Evolutionary conservation across 495 filamentous ascomycete genomes (phyloP), one percentile per base, ranked within the genome.

Genomic region (Patellaria atrata): DNA sequence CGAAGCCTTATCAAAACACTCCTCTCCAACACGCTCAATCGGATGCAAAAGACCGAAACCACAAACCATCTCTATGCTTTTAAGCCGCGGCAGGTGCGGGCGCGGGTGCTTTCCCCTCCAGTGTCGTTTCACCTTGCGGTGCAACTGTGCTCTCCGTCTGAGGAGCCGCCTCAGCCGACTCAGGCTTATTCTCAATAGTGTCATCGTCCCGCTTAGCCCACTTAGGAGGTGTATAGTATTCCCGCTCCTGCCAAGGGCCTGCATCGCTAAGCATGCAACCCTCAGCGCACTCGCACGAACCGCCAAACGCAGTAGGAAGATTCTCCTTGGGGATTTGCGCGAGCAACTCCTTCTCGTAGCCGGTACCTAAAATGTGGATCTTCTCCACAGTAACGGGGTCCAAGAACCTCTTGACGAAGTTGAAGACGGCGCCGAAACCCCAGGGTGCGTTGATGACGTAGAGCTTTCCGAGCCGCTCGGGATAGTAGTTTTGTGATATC

Each of bases 391-490:
- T 97, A 48, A 96, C 83, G 33, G 89, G 89, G 64, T 97, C 89
- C 31, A 97, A 65, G 68, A 91, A 94, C 15, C 68, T 66, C 67
- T 91, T 92, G 54, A 97, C 68, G 33, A 91, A 65, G 52, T 58
- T 71, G 66, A 89, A 97, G 32, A 79, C 81, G 43, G 61, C 61
- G 45, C 74, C 73, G 68, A 92, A 94, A 17, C 83, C 83, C 83
- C 85, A 94, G 20, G 85, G 87, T 12, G 87, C 82, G 64, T 97
- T 97, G 73, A 96, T 94, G 37, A 97, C 60, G 64, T 93, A 96
- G 41, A 96, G 64, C 50, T 79, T 79, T 31, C 77, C 77, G 15
- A 94, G 64, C 35, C 82, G 79, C 64, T 97, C 89, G 13, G 89
- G 89, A 65, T 97, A 97, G 75, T 97, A 94, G 71, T 94, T 93